Conservation (phyloP, 2,329 filamentous ascomycete genomes). For the Colletotrichum gloeosporioides region DNA sequence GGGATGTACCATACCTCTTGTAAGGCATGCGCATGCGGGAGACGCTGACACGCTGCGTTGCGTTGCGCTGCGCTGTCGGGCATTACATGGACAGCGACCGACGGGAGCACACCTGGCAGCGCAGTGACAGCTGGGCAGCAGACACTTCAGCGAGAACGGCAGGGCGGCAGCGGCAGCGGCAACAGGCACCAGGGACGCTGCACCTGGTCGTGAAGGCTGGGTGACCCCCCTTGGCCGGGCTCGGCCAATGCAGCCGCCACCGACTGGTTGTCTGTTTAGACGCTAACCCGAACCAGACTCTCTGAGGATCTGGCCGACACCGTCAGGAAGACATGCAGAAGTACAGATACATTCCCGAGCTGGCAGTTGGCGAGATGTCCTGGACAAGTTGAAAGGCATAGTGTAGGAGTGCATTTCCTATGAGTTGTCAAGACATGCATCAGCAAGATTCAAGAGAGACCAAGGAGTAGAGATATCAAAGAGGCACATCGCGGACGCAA, state of each 20-base stretch:
- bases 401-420: not conserved
- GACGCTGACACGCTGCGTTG: not conserved
- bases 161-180: constrained; percentile 2
- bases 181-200: constrained; percentile 5
- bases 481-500: not conserved
- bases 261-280: not conserved
- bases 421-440: not conserved
- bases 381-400: not conserved
- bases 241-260: not conserved
- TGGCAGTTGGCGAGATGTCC: not conserved
- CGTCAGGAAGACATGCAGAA: not conserved
- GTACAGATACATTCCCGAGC: not conserved
- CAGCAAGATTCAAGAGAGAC: rapidly evolving
- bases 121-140: not conserved
- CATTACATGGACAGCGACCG: not conserved
- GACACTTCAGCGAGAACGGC: not conserved
- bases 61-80: not conserved
- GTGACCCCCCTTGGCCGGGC: not conserved
- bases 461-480: not conserved
- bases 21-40: not conserved
- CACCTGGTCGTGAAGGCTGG: not conserved
- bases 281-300: not conserved
- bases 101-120: not conserved
- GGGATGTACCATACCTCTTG: not conserved
- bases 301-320: not conserved